These are phyloP conservation scores for Babesia divergens DNA, from an alignment of 169 alveolate genomes.

Conservation along the genomic window DNA sequence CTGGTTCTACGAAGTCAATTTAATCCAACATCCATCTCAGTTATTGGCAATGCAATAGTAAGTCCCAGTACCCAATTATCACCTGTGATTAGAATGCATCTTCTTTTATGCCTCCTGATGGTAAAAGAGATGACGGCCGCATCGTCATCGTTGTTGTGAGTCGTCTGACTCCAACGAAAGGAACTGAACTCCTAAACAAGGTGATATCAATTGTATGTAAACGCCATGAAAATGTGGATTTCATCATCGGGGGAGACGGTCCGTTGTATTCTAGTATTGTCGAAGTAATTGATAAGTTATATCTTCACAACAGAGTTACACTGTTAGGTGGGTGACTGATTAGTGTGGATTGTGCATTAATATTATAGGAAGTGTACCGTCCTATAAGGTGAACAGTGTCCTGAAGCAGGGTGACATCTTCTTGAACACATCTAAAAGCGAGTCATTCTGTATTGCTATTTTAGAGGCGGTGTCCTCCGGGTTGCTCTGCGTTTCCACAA, in stretches of 20 bases:
- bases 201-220: slow-evolving; percentile 94
- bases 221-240: slow-evolving; percentile 87
- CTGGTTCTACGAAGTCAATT: slow-evolving; percentile 90
- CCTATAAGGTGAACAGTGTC: slow-evolving; percentile 89
- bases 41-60: slow-evolving; percentile 85
- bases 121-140: slow-evolving; percentile 77
- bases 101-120: slow-evolving; percentile 72
- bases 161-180: slow-evolving; percentile 96
- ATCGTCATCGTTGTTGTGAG: slow-evolving; percentile 92
- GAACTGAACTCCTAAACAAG: slow-evolving; percentile 93
- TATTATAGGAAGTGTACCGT: slow-evolving; percentile 83
- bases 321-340: slow-evolving; percentile 84
- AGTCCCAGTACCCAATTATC: no score
- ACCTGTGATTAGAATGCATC: no score
- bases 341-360: no score
- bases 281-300: slow-evolving; percentile 90
- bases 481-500: slow-evolving; percentile 93
- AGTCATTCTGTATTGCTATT: slow-evolving; percentile 97
- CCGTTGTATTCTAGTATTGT: slow-evolving; percentile 90
- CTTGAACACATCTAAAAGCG: slow-evolving; percentile 96
- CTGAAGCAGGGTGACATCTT: slow-evolving; percentile 96
- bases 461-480: slow-evolving; percentile 99
- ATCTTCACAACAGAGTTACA: slow-evolving; percentile 90
- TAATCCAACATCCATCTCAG: slow-evolving; percentile 89
- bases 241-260: slow-evolving; percentile 95